Evolutionary conservation across 495 filamentous ascomycete species (phyloP), one percentile per base, ranked within the genome.

Genomic region (Aspergillus nanangensis): DNA sequence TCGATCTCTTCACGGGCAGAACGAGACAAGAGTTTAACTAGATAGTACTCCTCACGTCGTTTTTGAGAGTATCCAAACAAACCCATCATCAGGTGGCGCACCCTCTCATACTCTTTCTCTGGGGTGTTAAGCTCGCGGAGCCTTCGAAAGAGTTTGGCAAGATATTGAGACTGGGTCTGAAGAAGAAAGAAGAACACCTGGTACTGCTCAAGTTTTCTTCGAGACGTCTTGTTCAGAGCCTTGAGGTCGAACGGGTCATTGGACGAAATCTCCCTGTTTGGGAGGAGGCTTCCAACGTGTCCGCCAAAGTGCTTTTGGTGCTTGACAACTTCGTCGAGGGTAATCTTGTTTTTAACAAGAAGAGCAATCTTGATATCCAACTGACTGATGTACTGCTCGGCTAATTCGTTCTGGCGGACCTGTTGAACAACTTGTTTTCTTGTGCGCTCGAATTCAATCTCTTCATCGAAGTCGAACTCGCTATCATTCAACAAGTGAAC

Each of bases 271-370:
- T 90, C 82, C 10, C 79, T 88, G 62, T 93, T 96, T 41, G 86
- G 85, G 27, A 97, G 74, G 10, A 97, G 74, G 53, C 78, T 90
- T 47, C 89, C 89, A 38, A 90, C 84, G 54, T 94, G 86, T 1
- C 93, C 94, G 43, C 93, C 94, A 57, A 94, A 96, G 60, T 93
- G 93, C 68, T 86, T 92, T 63, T 97, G 94, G 61, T 97, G 94
- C 58, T 86, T 92, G 36, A 97, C 86, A 35, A 99, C 91, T 74
- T 99, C 93, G 61, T 99, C 93, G 1, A 97, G 76, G 0, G 94
- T 97, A 60, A 99, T 99, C 69, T 97, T 99, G 70, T 97, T 97
- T 74, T 97, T 96, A 50, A 97, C 94, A 13, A 99, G 78, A 4
- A 99, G 79, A 10, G 92, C 93, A 58, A 99, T 99, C 69, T 99